Base-by-base conservation (phyloP, 768 basidiomycete genomes). In the Astraeus odoratus region DNA sequence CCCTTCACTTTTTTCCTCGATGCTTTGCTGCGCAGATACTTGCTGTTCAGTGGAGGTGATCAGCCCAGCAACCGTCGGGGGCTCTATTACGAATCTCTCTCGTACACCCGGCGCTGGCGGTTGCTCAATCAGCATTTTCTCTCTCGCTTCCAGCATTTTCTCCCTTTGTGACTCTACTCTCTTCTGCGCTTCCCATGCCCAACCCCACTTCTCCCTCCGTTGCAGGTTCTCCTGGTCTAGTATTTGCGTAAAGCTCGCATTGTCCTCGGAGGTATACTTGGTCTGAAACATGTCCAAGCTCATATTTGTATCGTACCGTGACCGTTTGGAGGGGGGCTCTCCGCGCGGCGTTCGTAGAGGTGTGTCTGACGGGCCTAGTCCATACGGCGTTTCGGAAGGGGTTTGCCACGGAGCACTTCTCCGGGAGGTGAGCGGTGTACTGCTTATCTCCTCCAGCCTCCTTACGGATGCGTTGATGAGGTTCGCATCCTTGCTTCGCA, bases 141-240 rank as follows among this genome's bases (percentile, higher is more conserved):
- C 81, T 63, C 84, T 73, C 24, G 65, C 76, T 58, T 84, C 81
- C 25, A 86, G 58, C 75, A 83, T 81, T 64, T 67, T 81, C 30
- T 64, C 70, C 54, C 76, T 74, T 61, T 80, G 80, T 42, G 67
- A 71, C 51, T 88, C 84, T 1, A 93, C 92, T 56, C 78, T 71
- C 62, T 67, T 72, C 72, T 98, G 92, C 6, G 92, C 93, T 33
- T 90, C 85, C 82, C 86, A 99, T 2, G 94, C 96, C 96, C 96
- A 99, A 0, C 67, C 78, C 73, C 83, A 91, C 61, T 71, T 80
- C 59, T 89, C 86, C 59, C 80, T 81, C 48, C 92, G 74, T 54
- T 76, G 74, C 62, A 73, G 68, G 59, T 99, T 98, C 71, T 97
- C 95, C 44, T 85, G 81, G 47, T 92, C 81, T 44, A 99, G 67